phyloP scores from a whole-genome alignment of 2,329 filamentous ascomycete genomes.

The Paracoccidioides lutzii region DNA sequence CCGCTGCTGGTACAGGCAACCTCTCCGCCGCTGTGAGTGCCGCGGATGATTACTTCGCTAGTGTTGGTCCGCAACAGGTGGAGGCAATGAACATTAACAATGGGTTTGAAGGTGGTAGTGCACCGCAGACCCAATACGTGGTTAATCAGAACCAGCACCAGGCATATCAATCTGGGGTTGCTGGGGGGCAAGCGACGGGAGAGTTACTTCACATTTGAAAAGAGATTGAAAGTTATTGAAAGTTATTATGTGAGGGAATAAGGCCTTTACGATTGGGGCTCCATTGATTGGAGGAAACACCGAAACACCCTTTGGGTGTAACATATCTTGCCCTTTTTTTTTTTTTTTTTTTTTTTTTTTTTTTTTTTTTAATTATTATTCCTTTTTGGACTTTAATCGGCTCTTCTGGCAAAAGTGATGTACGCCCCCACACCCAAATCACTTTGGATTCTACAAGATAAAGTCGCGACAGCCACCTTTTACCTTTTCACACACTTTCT shows the following conservation, averaged over 20 bases:
- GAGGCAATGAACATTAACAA: conserved; percentile 56
- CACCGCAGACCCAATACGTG: conserved; percentile 43
- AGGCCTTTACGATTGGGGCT: neutral
- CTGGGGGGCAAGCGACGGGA: conserved; percentile 52
- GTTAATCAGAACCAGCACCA: conserved; percentile 75
- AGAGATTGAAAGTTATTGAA: neutral
- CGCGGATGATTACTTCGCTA: conserved; percentile 81
- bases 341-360: too few relatives aligned
- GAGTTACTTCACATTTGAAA: conserved; percentile 45
- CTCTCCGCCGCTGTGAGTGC: conserved; percentile 64
- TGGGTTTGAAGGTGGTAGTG: conserved; percentile 46
- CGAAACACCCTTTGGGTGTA: neutral
- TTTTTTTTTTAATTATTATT: neutral
- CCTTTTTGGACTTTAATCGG: neutral
- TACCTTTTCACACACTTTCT: too few relatives aligned
- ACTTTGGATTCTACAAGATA: neutral
- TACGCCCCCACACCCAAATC: neutral
- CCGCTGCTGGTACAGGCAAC: conserved; percentile 30
- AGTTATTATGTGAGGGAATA: neutral
- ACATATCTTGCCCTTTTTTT: too few relatives aligned
- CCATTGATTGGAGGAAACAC: neutral
- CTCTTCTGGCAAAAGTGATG: neutral
- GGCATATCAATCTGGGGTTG: conserved; percentile 55
- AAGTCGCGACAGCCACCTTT: neutral
- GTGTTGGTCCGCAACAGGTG: conserved; percentile 61